A percentile compares a stretch with the other conserved stretches of the same genome.
Conservation (phyloP, 345 rosid species). For the Linum trigynum region DNA sequence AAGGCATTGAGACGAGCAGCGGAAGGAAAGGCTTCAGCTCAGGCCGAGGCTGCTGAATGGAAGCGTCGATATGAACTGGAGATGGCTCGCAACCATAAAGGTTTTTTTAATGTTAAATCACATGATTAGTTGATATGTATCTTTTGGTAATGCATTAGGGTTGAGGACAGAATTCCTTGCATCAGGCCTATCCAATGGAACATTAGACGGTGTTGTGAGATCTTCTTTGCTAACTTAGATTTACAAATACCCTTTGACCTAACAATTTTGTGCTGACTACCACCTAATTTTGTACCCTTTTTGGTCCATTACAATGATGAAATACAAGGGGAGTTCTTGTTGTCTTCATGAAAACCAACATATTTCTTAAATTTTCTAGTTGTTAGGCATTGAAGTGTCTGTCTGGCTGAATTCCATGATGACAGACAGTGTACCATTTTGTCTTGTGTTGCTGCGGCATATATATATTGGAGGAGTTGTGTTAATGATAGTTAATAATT, state of each 20-base stretch:
- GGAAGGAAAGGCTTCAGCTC: constrained; percentile 94
- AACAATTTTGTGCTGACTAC: neutral
- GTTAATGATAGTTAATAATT: too few relatives aligned
- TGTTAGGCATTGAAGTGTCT: neutral
- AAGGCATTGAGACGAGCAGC: constrained; percentile 88
- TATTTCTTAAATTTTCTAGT: neutral
- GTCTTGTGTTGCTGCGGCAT: neutral
- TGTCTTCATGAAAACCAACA: neutral
- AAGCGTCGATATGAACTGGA: constrained; percentile 87
- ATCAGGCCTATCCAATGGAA: neutral
- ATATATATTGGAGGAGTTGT: too few relatives aligned
- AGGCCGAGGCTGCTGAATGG: constrained; percentile 99
- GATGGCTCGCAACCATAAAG: constrained; percentile 58
- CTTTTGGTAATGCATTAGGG: neutral
- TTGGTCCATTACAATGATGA: neutral
- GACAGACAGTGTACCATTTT: neutral
- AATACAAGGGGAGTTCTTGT: neutral
- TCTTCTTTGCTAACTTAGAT: too few relatives aligned
- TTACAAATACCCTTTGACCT: neutral
- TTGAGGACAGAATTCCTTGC: neutral
- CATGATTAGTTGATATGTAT: neutral
- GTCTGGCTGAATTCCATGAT: neutral
- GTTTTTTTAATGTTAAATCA: constrained; percentile 27
- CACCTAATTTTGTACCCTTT: neutral
- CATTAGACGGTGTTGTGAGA: neutral